A percentile compares a stretch with the other conserved stretches of the same genome.
These are phyloP conservation scores for Vicia sativa DNA, from an alignment of 306 rosid species.

Conservation along the genomic window DNA sequence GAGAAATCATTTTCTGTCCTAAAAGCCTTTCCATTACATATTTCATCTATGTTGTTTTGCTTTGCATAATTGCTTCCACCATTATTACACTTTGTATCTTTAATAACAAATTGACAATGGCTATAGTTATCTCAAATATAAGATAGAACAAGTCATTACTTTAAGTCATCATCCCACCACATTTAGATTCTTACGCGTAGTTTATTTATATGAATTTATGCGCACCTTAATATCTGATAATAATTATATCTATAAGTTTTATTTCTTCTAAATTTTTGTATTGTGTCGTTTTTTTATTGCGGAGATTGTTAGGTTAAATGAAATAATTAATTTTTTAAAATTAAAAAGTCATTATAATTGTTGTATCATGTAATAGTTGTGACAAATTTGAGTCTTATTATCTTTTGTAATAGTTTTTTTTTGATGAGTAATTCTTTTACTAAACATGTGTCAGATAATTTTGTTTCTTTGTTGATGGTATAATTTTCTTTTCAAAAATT, in stretches of 20 bases:
- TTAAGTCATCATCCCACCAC: neutral
- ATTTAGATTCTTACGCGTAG: no score
- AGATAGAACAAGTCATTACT: neutral
- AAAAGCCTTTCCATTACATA: constrained; percentile 43
- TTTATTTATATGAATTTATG: no score
- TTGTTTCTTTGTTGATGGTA: constrained; percentile 16
- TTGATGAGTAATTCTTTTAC: neutral
- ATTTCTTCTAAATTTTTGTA: no score
- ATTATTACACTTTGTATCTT: constrained; percentile 5
- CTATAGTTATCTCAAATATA: neutral
- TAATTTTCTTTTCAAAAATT: neutral
- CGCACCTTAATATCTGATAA: no score
- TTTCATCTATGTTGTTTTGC: constrained; percentile 31
- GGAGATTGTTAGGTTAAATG: no score
- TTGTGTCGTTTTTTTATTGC: no score
- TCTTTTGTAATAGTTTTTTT: no score
- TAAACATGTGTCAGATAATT: neutral
- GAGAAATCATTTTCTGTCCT: constrained; percentile 39
- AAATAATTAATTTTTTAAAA: no score
- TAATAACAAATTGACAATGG: neutral
- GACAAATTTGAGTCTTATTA: no score
- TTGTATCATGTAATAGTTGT: no score
- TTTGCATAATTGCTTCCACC: constrained; percentile 27
- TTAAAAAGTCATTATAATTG: no score
- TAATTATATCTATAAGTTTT: no score